These are phyloP conservation scores for Paecilomyces dactylethromorphus DNA, from an alignment of 2,329 filamentous ascomycete genomes.

Conservation along the genomic window DNA sequence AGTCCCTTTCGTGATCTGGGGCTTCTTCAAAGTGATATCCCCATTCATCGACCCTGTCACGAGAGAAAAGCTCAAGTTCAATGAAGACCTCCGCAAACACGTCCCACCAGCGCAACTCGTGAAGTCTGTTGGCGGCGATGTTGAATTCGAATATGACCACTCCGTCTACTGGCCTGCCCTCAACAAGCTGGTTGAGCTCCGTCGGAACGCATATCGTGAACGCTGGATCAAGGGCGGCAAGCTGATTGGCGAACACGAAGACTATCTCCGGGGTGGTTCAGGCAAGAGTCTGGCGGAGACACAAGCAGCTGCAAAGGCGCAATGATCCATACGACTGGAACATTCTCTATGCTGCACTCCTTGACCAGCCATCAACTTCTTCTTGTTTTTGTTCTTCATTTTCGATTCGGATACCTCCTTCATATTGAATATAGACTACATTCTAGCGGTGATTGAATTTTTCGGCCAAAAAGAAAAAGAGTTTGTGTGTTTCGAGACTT, in stretches of 20 bases:
- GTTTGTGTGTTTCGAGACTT: neutral
- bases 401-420: neutral
- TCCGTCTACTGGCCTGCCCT: conserved; percentile 82
- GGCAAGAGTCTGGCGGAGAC: conserved; percentile 27
- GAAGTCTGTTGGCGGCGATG: conserved; percentile 68
- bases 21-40: conserved; percentile 93
- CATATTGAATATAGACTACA: neutral
- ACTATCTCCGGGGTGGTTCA: conserved; percentile 70
- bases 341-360: neutral
- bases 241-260: conserved; percentile 77
- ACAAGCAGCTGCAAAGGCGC: neutral
- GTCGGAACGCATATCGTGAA: conserved; percentile 54
- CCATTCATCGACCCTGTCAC: conserved; percentile 96
- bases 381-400: neutral
- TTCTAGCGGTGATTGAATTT: neutral
- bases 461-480: neutral
- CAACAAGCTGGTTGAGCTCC: conserved; percentile 61
- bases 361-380: neutral
- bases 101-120: conserved; percentile 78
- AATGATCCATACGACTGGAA: neutral
- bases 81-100: conserved; percentile 79
- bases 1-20: conserved; percentile 87
- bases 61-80: conserved; percentile 93
- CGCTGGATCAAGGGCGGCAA: conserved; percentile 78
- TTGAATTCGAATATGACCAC: conserved; percentile 91